Percentiles rank a stretch among this genome's conserved stretches.
Conservation (phyloP, 495 filamentous ascomycete genomes). For the Clohesyomyces aquaticus region DNA sequence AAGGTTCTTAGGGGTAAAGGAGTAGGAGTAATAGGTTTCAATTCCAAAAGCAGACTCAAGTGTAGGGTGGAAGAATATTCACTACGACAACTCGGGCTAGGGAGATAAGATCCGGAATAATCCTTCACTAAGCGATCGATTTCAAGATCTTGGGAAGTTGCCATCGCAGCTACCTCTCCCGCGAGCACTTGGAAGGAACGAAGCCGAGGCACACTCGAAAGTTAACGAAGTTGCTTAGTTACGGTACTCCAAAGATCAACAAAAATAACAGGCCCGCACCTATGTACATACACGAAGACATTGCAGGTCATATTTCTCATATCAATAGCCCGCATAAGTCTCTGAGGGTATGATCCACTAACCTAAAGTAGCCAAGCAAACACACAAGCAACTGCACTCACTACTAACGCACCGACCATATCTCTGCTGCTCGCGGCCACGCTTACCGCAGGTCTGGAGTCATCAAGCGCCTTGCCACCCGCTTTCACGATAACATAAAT, state of each 20-base stretch:
- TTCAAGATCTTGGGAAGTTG: no score
- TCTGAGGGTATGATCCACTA: no score
- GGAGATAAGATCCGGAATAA: background rate
- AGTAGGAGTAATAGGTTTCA: background rate
- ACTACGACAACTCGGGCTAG: background rate
- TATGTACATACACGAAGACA: no score
- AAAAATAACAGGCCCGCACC: no score
- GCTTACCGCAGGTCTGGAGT: constrained; percentile 2
- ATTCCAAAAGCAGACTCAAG: background rate
- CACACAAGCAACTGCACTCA: background rate
- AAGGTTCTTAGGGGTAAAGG: background rate
- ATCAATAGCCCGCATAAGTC: no score
- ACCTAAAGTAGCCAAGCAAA: background rate
- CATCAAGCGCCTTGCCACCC: constrained; percentile 33
- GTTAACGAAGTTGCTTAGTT: no score
- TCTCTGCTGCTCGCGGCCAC: background rate
- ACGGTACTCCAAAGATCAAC: no score
- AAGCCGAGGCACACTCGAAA: no score
- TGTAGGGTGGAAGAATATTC: background rate
- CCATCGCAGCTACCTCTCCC: no score
- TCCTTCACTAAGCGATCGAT: no score
- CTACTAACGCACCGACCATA: background rate
- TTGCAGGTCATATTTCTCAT: no score
- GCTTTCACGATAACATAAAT: constrained; percentile 52
- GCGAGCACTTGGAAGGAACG: no score